Conservation (phyloP, 2,329 filamentous ascomycete genomes). For the Verticillium longisporum region DNA sequence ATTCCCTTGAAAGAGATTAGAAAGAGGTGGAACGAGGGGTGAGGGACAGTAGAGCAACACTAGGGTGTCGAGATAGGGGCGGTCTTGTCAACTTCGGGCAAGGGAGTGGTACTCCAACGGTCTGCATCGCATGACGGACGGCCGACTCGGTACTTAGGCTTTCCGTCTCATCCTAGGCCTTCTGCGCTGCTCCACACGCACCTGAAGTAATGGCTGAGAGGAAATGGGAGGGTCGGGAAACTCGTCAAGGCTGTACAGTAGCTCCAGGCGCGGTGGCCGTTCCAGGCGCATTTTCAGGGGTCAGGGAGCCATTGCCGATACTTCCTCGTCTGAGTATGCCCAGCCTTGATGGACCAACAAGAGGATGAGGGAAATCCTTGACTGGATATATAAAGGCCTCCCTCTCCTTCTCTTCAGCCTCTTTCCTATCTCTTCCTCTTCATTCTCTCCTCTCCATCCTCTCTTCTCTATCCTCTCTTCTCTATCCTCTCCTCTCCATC, state of each 20-base stretch:
- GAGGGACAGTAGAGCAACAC: not conserved
- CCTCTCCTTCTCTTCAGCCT: not conserved
- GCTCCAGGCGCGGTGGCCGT: not conserved
- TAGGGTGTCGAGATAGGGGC: not conserved
- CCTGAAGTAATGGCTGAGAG: not conserved
- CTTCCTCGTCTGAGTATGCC: not conserved
- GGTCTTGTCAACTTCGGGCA: not conserved
- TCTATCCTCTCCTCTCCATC: no score
- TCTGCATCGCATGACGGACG: not conserved
- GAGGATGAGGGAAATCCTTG: not conserved
- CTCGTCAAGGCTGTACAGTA: not conserved
- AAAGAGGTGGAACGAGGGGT: not conserved
- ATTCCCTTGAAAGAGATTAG: not conserved
- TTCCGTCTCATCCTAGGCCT: not conserved
- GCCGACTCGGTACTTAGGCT: not conserved
- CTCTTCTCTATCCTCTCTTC: not conserved
- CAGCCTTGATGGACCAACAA: not conserved
- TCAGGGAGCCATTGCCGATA: not conserved
- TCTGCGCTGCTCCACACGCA: not conserved
- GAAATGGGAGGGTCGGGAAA: not conserved
- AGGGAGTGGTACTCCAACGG: not conserved
- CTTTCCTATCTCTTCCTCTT: not conserved
- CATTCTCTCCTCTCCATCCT: no score
- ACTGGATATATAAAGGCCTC: not conserved
- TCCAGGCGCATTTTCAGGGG: not conserved